phyloP scores from a whole-genome alignment of 352 stramenopile species.

The Pythium aquatile region DNA sequence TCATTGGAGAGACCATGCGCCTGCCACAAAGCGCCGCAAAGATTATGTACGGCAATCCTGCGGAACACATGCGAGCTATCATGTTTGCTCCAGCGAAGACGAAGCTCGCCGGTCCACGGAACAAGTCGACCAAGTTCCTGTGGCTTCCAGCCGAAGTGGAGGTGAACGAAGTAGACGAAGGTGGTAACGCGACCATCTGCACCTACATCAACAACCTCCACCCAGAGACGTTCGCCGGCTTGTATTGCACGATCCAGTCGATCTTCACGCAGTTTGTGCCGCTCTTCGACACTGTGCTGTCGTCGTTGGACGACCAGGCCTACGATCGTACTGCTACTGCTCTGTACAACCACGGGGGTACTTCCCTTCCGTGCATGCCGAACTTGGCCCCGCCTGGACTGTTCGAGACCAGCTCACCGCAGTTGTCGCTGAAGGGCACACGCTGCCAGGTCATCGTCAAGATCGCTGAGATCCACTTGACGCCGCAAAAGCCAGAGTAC shows the following conservation, averaged over 20 bases:
- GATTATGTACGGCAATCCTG: slow-evolving; percentile 3
- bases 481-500: slow-evolving; percentile 28
- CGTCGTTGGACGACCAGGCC: slow-evolving; percentile 3
- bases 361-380: background rate
- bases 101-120: slow-evolving; percentile 14
- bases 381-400: slow-evolving; percentile 15
- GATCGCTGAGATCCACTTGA: slow-evolving; percentile 30
- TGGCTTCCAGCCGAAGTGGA: slow-evolving; percentile 30
- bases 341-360: slow-evolving; percentile 10
- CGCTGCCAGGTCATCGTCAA: slow-evolving; percentile 35
- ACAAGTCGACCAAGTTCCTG: slow-evolving; percentile 35
- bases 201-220: slow-evolving; percentile 44
- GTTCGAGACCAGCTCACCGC: slow-evolving; percentile 15
- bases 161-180: slow-evolving; percentile 24
- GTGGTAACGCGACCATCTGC: slow-evolving; percentile 11
- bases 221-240: slow-evolving; percentile 7
- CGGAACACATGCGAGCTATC: slow-evolving; percentile 35
- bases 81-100: slow-evolving; percentile 22
- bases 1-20: slow-evolving; percentile 35
- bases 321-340: background rate
- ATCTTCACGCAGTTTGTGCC: slow-evolving; percentile 29
- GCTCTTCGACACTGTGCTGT: slow-evolving; percentile 32
- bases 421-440: slow-evolving; percentile 12
- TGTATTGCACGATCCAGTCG: slow-evolving; percentile 27
- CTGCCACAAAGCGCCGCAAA: slow-evolving; percentile 8